Evolutionary conservation across 2,329 filamentous ascomycete species (phyloP).

Genomic region (Verticillium zaregamsianum): DNA sequence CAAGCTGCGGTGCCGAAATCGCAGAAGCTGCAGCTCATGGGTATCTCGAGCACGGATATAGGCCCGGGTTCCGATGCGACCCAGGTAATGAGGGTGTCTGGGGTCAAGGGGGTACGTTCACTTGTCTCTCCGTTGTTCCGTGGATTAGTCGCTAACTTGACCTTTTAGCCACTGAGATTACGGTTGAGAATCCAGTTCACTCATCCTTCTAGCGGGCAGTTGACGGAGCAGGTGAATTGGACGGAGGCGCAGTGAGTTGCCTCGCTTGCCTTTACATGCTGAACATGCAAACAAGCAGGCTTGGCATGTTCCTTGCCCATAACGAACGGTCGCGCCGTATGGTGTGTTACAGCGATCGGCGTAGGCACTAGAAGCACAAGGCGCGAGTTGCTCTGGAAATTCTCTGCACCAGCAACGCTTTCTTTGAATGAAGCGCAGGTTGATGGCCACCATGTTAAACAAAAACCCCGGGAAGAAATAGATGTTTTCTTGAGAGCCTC

Average conservation of each 20-base stretch:
- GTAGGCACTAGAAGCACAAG: neutral
- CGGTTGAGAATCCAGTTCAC: slow-evolving; percentile 80
- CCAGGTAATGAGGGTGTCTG: slow-evolving; percentile 83
- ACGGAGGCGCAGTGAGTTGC: slow-evolving; percentile 61
- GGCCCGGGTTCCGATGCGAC: slow-evolving; percentile 76
- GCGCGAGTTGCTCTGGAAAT: neutral
- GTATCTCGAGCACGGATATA: slow-evolving; percentile 78
- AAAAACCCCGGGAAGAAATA: neutral
- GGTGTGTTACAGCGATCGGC: neutral
- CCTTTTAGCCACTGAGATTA: slow-evolving; percentile 69
- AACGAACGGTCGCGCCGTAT: neutral
- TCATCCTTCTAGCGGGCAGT: slow-evolving; percentile 63
- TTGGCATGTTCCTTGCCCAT: neutral
- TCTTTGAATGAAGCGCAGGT: neutral
- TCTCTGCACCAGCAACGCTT: too few relatives aligned
- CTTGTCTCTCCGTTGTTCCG: neutral
- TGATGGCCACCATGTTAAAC: neutral
- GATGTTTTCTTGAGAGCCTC: neutral
- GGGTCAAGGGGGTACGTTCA: slow-evolving; percentile 80
- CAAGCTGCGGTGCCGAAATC: slow-evolving; percentile 96
- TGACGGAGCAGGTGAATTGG: slow-evolving; percentile 96
- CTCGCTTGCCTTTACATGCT: neutral
- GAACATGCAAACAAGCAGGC: neutral
- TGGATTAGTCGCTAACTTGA: slow-evolving; percentile 15
- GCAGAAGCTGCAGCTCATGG: slow-evolving; percentile 88